Percentiles rank a stretch among this genome's conserved stretches.
phyloP scores from a whole-genome alignment of 192 early-diverging fungal species.

The Diversispora epigaea region DNA sequence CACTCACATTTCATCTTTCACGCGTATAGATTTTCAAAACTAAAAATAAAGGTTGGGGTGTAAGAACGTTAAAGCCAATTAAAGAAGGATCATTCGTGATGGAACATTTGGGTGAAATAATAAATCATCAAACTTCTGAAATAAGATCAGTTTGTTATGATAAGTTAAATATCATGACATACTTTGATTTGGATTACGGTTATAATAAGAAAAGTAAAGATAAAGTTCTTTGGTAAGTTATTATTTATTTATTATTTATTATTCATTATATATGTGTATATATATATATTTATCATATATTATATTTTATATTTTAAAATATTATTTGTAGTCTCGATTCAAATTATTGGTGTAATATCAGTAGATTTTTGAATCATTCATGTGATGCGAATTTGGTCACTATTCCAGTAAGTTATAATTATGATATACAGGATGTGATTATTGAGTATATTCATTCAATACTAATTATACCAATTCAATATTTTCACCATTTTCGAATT shows the following conservation, averaged over 20 bases:
- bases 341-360: conserved; percentile 15
- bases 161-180: conserved; percentile 10
- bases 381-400: conserved; percentile 17
- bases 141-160: conserved; percentile 17
- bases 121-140: neutral
- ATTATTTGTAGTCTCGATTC: conserved; percentile 2
- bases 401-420: conserved; percentile 17
- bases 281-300: conserved; percentile 2
- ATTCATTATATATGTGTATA: neutral
- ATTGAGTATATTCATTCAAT: neutral
- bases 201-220: neutral
- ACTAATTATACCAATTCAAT: neutral
- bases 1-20: neutral
- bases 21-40: conserved; percentile 17
- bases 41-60: conserved; percentile 20
- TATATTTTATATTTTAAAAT: neutral
- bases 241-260: neutral
- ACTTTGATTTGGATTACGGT: conserved; percentile 26
- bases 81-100: conserved; percentile 3
- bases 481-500: neutral
- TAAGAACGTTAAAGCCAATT: conserved; percentile 4
- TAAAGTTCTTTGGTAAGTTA: conserved; percentile 2
- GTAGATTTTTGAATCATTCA: conserved; percentile 22
- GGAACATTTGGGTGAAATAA: conserved; percentile 22
- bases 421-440: neutral